These are phyloP conservation scores for Myrmaecium sp. DNA, from an alignment of 2,329 filamentous ascomycete genomes.

Conservation along the genomic window DNA sequence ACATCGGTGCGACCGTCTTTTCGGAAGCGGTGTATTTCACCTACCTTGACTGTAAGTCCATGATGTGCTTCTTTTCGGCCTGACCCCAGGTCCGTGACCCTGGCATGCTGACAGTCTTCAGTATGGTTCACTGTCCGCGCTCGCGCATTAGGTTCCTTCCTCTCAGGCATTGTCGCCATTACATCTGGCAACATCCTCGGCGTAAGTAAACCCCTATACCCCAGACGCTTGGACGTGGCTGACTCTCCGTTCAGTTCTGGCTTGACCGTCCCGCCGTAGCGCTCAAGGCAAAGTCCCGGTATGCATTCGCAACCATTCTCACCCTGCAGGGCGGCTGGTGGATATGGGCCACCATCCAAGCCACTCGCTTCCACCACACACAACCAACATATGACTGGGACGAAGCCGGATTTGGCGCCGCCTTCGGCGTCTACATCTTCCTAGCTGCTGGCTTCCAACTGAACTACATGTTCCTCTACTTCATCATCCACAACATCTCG, in stretches of 20 bases:
- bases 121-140: conserved; percentile 56
- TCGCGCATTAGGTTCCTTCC: conserved; percentile 51
- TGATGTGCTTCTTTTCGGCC: rapidly evolving
- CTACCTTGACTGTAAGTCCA: conserved; percentile 34
- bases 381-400: conserved; percentile 50
- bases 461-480: conserved; percentile 62
- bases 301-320: conserved; percentile 36
- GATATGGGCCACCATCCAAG: conserved; percentile 52
- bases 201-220: conserved; percentile 6
- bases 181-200: conserved; percentile 50
- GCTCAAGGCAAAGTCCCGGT: conserved; percentile 37
- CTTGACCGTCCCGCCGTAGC: conserved; percentile 41
- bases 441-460: conserved; percentile 51
- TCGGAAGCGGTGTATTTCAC: conserved; percentile 58
- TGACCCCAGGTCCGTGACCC: too few species aligned
- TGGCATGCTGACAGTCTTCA: conserved; percentile 1
- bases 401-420: conserved; percentile 44
- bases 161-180: conserved; percentile 51
- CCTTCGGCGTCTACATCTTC: conserved; percentile 51
- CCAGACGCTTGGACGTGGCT: too few species aligned
- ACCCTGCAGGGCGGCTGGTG: conserved; percentile 52
- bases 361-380: conserved; percentile 40
- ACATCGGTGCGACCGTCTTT: conserved; percentile 56
- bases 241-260: conserved; percentile 22
- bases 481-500: conserved; percentile 51